Evolutionary conservation across 306 rosid species (phyloP), one percentile per base, ranked within the genome.

Genomic region (Dicorynia guianensis): DNA sequence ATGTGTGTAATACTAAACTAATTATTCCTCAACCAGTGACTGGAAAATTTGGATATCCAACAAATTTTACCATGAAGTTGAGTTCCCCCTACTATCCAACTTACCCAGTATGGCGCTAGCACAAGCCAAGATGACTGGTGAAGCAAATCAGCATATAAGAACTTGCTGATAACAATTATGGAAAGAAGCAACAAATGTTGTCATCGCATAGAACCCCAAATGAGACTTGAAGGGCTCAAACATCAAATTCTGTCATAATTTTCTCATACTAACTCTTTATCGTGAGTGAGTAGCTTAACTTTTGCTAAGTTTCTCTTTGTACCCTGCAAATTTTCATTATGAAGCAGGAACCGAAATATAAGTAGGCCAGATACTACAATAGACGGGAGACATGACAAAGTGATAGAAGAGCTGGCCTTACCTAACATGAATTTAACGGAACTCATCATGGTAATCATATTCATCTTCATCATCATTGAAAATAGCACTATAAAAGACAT

Each of bases 401-500:
- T 30, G 57, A 66, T 6, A 36, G 10, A 52, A 47, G 40, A 54
- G 69, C 60, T 33, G 52, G 1, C 30, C 52, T 74, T 77, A 89
- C 93, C 84, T 86, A 66, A 72, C 19, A 36, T 44, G 13, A 76
- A 71, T 54, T 83, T 81, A 95, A 70, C 97, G 99, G 79, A 95
- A 95, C 86, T 95, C 99, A 2, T 95, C 99, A 13, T 90, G 97
- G 84, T 76, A 85, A 69, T 85, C 95, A 5, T 79, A 80, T 67
- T 95, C 97, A 2, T 95, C 97, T 49, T 95, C 99, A 0, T 96
- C 97, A 0, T 92, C 96, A 2, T 73, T 89, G 87, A 95, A 95
- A 79, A 95, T 90, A 66, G 97, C 97, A 49, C 97, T 89, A 76
- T 95, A 95, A 81, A 95, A 95, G 77, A 90, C 97, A 64, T 95